Conservation (phyloP, 2,329 filamentous ascomycete species). For the Aureobasidium lini region DNA sequence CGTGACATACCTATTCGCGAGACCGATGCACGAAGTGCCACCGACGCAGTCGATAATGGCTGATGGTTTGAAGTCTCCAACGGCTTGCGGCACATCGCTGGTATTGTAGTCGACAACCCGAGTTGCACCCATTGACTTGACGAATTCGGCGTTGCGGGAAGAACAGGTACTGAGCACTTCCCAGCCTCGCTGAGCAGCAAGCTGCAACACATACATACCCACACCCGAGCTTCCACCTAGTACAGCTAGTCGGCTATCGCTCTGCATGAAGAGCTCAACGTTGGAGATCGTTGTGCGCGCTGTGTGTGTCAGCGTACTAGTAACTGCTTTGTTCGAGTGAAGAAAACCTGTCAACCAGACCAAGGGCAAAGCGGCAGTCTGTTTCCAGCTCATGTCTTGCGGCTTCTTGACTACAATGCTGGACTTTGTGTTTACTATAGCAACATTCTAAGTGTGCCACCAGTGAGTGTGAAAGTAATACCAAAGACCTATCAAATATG, state of each 20-base stretch:
- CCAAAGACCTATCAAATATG: conserved; percentile 22
- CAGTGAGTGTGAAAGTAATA: conserved; percentile 22
- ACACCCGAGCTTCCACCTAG: conserved; percentile 25
- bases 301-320: conserved; percentile 12
- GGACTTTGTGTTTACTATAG: conserved; percentile 21
- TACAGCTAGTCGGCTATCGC: conserved; percentile 21
- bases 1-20: conserved; percentile 43
- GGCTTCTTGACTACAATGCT: conserved; percentile 25
- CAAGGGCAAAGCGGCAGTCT: conserved; percentile 26
- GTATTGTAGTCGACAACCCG: conserved; percentile 55
- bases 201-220: conserved; percentile 28
- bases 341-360: conserved; percentile 22
- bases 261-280: conserved; percentile 22
- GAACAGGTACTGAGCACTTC: conserved; percentile 47
- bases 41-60: conserved; percentile 56
- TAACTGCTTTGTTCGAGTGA: no score
- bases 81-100: conserved; percentile 40
- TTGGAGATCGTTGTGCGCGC: conserved; percentile 25
- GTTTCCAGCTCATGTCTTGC: conserved; percentile 22
- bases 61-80: conserved; percentile 46
- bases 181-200: conserved; percentile 27
- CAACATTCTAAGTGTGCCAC: conserved; percentile 25
- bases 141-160: conserved; percentile 49
- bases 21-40: conserved; percentile 26
- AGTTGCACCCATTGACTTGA: conserved; percentile 53